A percentile compares a stretch with the other conserved stretches of the same genome.
phyloP scores from a whole-genome alignment of 495 filamentous ascomycete genomes.

The Margaritispora aquatica region DNA sequence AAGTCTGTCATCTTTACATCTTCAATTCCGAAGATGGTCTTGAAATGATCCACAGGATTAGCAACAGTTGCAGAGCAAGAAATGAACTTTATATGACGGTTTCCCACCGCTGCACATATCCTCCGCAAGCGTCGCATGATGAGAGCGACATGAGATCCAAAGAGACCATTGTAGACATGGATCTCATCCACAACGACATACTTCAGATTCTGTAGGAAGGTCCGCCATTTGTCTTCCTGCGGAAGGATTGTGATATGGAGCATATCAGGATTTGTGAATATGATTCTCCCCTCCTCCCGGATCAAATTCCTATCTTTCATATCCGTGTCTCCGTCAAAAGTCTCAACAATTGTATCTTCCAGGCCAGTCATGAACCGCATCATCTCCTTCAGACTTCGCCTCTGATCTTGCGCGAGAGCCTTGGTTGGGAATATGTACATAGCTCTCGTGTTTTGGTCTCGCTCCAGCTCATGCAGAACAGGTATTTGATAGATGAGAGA shows the following conservation, averaged over 20 bases:
- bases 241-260: conserved; percentile 91
- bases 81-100: conserved; percentile 83
- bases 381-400: conserved; percentile 79
- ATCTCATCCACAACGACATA: conserved; percentile 80
- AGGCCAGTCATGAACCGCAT: conserved; percentile 71
- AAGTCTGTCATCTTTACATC: conserved; percentile 77
- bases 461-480: conserved; percentile 81
- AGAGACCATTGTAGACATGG: conserved; percentile 93
- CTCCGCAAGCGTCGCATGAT: conserved; percentile 89
- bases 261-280: conserved; percentile 99
- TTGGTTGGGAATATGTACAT: conserved; percentile 99
- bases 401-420: conserved; percentile 92
- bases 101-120: conserved; percentile 89
- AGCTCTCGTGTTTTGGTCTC: conserved; percentile 67
- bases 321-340: conserved; percentile 92
- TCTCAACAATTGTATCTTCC: conserved; percentile 76
- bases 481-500: conserved; percentile 95
- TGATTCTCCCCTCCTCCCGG: conserved; percentile 83
- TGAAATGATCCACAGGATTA: conserved; percentile 90
- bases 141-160: conserved; percentile 89
- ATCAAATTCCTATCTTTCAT: conserved; percentile 72
- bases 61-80: conserved; percentile 97
- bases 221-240: conserved; percentile 83
- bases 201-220: conserved; percentile 80
- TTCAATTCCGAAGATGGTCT: conserved; percentile 80